Conservation (phyloP, 768 basidiomycete genomes). For the Royoungia palumana region DNA sequence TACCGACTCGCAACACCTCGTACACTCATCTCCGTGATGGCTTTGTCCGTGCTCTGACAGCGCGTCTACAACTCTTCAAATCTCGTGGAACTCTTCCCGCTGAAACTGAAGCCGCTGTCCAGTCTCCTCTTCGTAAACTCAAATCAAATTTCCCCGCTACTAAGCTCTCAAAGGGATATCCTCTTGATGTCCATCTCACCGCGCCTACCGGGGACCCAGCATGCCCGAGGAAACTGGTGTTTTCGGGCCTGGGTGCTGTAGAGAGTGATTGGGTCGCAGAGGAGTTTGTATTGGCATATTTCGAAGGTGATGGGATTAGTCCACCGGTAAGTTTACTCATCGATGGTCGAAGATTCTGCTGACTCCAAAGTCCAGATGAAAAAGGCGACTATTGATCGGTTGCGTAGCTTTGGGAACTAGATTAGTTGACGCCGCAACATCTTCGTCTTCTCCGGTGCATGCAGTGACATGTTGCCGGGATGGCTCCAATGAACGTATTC, state of each 20-base stretch:
- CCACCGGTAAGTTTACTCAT: constrained; percentile 51
- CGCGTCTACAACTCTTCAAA: constrained; percentile 51
- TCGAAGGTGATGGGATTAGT: constrained; percentile 67
- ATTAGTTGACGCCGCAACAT: too few relatives aligned
- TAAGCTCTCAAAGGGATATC: constrained; percentile 59
- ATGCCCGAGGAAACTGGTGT: constrained; percentile 53
- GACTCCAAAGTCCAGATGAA: constrained; percentile 27
- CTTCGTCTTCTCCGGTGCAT: too few relatives aligned
- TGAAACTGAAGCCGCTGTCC: constrained; percentile 54
- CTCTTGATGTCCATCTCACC: constrained; percentile 67
- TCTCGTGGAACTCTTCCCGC: constrained; percentile 52
- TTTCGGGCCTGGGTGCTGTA: constrained; percentile 70
- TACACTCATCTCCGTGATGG: constrained; percentile 81
- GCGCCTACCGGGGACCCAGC: constrained; percentile 46
- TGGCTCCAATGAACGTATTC: constrained; percentile 1
- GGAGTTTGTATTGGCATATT: constrained; percentile 72
- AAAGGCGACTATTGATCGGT: constrained; percentile 21
- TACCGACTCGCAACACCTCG: constrained; percentile 76
- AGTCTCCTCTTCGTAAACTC: constrained; percentile 65
- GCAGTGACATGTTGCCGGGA: too few relatives aligned
- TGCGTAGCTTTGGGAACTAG: constrained; percentile 22
- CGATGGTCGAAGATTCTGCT: background rate
- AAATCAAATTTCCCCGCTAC: constrained; percentile 76
- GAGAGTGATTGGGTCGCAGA: constrained; percentile 73
- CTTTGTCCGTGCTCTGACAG: constrained; percentile 70